Evolutionary conservation across 768 basidiomycete genomes (phyloP).

Genomic region (Lentinula raphanica): DNA sequence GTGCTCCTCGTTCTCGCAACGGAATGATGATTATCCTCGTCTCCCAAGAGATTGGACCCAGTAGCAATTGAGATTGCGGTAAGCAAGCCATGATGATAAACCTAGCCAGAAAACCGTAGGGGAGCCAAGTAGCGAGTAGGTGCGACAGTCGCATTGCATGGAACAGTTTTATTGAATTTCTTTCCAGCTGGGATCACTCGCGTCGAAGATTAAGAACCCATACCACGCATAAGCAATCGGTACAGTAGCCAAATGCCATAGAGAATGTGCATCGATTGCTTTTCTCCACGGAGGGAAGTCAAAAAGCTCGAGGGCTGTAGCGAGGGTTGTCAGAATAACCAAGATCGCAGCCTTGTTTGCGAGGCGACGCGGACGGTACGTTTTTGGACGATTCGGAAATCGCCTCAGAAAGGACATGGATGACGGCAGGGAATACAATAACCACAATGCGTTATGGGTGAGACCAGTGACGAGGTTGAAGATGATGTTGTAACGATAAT

Average conservation of each 20-base stretch:
- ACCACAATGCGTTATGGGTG: constrained; percentile 78
- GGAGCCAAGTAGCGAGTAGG: background rate
- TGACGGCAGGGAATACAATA: constrained; percentile 58
- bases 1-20: background rate
- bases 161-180: constrained; percentile 22
- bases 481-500: constrained; percentile 90
- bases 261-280: constrained; percentile 80
- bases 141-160: background rate
- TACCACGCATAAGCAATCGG: constrained; percentile 82
- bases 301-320: constrained; percentile 81
- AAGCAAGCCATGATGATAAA: background rate
- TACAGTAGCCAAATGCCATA: constrained; percentile 89
- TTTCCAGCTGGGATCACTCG: constrained; percentile 68
- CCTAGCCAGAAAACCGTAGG: background rate
- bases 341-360: constrained; percentile 52
- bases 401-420: constrained; percentile 43
- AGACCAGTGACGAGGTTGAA: constrained; percentile 79
- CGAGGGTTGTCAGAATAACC: constrained; percentile 65
- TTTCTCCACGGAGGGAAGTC: constrained; percentile 82
- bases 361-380: constrained; percentile 54
- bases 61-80: background rate
- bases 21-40: background rate
- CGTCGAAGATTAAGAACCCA: constrained; percentile 71
- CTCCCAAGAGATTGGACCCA: background rate
- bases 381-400: constrained; percentile 50